These are phyloP conservation scores for Xylaria acuta DNA, from an alignment of 495 filamentous ascomycete genomes.

Conservation along the genomic window DNA sequence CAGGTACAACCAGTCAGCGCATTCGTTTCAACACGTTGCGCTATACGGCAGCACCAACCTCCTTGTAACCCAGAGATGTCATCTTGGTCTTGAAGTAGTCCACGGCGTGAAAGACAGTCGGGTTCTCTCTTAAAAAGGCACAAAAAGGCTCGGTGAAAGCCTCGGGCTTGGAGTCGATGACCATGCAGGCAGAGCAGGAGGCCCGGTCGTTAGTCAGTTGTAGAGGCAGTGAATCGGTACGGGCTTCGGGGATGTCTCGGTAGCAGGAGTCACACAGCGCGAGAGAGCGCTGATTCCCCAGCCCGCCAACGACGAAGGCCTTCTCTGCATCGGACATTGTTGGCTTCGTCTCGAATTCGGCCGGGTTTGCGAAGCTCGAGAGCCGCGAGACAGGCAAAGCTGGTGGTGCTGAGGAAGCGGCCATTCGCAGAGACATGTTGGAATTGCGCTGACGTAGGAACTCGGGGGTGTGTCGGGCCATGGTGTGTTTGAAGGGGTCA, in stretches of 20 bases:
- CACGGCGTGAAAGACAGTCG: constrained; percentile 91
- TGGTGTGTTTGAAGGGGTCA: constrained; percentile 26
- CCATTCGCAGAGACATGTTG: constrained; percentile 47
- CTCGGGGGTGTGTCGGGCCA: constrained; percentile 51
- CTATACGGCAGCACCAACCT: constrained; percentile 45
- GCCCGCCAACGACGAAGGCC: constrained; percentile 35
- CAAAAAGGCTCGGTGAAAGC: constrained; percentile 84
- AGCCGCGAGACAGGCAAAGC: constrained; percentile 26
- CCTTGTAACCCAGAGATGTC: constrained; percentile 71
- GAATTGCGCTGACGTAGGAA: constrained; percentile 49
- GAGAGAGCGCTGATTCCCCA: constrained; percentile 34
- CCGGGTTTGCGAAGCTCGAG: constrained; percentile 41
- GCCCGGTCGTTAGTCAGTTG: constrained; percentile 23
- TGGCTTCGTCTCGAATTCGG: constrained; percentile 35
- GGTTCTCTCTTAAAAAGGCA: constrained; percentile 86
- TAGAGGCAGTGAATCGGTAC: constrained; percentile 26
- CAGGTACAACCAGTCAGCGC: constrained; percentile 25
- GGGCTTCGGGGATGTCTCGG: constrained; percentile 28
- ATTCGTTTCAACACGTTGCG: not conserved
- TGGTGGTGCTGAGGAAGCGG: constrained; percentile 24
- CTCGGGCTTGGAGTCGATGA: constrained; percentile 55
- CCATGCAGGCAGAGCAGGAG: constrained; percentile 32
- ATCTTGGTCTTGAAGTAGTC: constrained; percentile 75
- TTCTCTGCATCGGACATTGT: constrained; percentile 34
- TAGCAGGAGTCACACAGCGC: constrained; percentile 33